Percentiles rank a stretch among this genome's conserved stretches.
Evolutionary conservation across 306 rosid genomes (phyloP).

Genomic region (Glycine soja): DNA sequence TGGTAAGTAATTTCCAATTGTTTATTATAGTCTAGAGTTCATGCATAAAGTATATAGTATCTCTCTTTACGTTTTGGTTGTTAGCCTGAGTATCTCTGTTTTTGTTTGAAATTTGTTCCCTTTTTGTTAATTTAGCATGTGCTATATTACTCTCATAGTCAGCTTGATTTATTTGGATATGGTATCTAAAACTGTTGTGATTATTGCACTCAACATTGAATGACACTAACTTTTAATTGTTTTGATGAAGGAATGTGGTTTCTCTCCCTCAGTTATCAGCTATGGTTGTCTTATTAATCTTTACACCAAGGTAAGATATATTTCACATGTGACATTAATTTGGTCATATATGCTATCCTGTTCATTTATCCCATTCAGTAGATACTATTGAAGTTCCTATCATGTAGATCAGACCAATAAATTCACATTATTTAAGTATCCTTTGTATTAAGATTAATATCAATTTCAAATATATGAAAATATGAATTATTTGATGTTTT

Average conservation of each 20-base stretch:
- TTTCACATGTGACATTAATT: slow-evolving; percentile 30
- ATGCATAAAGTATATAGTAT: slow-evolving; percentile 22
- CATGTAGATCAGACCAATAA: slow-evolving; percentile 9
- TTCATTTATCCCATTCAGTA: not conserved
- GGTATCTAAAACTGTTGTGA: slow-evolving; percentile 6
- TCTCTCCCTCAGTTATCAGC: slow-evolving; percentile 87
- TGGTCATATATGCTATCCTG: slow-evolving; percentile 11
- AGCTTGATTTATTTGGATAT: slow-evolving; percentile 34
- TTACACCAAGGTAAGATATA: slow-evolving; percentile 74
- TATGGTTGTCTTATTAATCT: slow-evolving; percentile 95
- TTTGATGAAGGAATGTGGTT: slow-evolving; percentile 83
- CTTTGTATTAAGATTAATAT: slow-evolving; percentile 24
- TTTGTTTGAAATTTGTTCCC: not conserved
- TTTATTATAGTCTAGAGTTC: not conserved
- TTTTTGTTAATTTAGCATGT: slow-evolving; percentile 28
- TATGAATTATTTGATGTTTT: slow-evolving; percentile 14
- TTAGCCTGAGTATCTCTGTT: not conserved
- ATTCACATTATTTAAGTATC: not conserved
- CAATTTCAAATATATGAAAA: slow-evolving; percentile 22
- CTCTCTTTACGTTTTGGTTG: slow-evolving; percentile 23
- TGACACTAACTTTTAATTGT: slow-evolving; percentile 35
- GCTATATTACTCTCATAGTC: slow-evolving; percentile 13
- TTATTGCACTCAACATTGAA: slow-evolving; percentile 26
- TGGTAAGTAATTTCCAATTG: not conserved
- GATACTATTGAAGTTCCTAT: slow-evolving; percentile 21